Percentiles rank a stretch among this genome's conserved stretches.
These are phyloP conservation scores for Linum tenue DNA, from an alignment of 345 rosid genomes.

Conservation along the genomic window DNA sequence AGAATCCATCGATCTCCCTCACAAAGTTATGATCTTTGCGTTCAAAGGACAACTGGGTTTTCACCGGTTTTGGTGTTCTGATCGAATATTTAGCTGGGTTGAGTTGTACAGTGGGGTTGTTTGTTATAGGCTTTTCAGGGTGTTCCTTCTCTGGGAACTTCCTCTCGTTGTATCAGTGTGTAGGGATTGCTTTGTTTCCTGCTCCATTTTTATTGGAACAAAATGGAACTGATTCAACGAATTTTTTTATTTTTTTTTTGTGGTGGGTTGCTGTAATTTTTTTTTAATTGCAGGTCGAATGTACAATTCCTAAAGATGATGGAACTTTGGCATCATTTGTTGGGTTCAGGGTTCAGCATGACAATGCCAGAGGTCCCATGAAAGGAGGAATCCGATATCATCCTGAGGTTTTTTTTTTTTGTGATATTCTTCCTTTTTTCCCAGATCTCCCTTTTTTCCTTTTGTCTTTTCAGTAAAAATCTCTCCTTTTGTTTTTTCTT, in stretches of 20 bases:
- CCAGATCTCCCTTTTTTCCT: too few species aligned
- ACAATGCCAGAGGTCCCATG: constrained; percentile 98
- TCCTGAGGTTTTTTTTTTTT: constrained; percentile 51
- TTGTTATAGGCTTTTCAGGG: too few species aligned
- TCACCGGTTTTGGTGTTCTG: neutral
- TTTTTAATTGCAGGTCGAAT: constrained; percentile 60
- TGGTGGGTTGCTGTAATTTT: too few species aligned
- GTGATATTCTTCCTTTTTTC: too few species aligned
- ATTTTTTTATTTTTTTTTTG: neutral
- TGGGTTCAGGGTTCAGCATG: constrained; percentile 92
- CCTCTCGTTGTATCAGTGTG: too few species aligned
- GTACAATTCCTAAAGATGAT: constrained; percentile 87
- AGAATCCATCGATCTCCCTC: neutral
- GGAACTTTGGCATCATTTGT: constrained; percentile 83
- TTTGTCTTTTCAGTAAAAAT: neutral
- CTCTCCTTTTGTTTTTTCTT: neutral
- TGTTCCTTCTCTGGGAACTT: too few species aligned
- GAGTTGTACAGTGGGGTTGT: too few species aligned
- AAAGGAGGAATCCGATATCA: constrained; percentile 99
- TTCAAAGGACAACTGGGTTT: too few species aligned
- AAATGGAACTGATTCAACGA: neutral
- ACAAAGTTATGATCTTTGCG: neutral
- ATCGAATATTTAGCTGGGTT: neutral
- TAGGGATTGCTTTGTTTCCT: too few species aligned
- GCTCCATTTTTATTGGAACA: neutral